Base-by-base conservation (phyloP, 2,329 filamentous ascomycete species). In the Lojkania enalia region DNA sequence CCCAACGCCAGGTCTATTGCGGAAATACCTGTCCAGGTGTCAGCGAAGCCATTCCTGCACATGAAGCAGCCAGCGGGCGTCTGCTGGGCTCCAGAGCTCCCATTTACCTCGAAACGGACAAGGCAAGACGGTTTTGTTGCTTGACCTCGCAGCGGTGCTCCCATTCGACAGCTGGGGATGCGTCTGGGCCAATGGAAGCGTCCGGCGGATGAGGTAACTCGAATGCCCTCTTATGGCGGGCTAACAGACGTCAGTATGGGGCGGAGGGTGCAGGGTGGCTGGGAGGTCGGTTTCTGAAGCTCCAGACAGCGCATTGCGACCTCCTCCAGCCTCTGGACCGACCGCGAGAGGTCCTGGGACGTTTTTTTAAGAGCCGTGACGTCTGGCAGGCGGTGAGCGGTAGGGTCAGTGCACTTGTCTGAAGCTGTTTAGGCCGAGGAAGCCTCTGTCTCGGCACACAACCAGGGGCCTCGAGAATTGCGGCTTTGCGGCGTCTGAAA, bases 281-380 rank as follows among this genome's bases (percentile, higher is more conserved):
- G 60, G 63, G 53, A 58, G 57, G 48, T 61, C 54, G 48, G 54
- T 45, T 51, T 52, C 40, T 55, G 60, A 56, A 46, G 61, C 59
- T 54, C 55, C 57, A 51, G 56, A 66, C 64, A 68, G 63, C 61
- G 65, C 67, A 70, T 70, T 54, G 63, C 66, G 65, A 67, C 55
- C 51, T 60, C 55, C 42, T 61, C 54, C 58, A 59, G 54, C 61
- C 61, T 60, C 57, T 42, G 48, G 46, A 53, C 46, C 51, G 57
- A 49, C 50, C 54, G 59, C 57, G 60, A 56, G 58, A 56, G 57
- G 55, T 54, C 41, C 49, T 54, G 60, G 55, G 58, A 66, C 55
- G 63, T 58, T 56, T 56, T 61, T 64, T 36, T 64, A 61, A 49
- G 39, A 59, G 52, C 55, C 51, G 57, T 56, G 57, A 65, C 55